A percentile compares a stretch with the other conserved stretches of the same genome.
Conservation (phyloP, 1,139 yeast genomes). For the Arxiozyma telluris region DNA sequence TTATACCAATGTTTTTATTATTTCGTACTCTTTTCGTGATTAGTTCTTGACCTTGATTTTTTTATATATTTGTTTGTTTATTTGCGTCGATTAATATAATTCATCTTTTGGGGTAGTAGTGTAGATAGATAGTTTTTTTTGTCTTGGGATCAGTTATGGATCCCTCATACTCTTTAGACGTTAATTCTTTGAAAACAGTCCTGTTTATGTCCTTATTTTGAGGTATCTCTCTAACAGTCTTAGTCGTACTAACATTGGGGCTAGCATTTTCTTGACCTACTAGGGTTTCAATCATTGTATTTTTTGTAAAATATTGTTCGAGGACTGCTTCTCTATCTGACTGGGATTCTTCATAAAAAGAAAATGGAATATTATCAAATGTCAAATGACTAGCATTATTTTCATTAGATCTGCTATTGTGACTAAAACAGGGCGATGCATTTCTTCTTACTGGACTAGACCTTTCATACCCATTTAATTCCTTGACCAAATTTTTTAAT, state of each 20-base stretch:
- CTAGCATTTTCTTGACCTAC: neutral
- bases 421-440: neutral
- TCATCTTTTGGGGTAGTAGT: neutral
- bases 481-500: neutral
- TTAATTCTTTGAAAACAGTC: neutral
- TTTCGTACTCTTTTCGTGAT: too few species aligned
- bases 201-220: neutral
- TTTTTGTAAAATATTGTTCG: neutral
- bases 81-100: too few species aligned
- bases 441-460: slow-evolving; percentile 2
- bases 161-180: neutral
- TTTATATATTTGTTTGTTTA: too few species aligned
- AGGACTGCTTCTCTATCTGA: neutral
- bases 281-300: neutral
- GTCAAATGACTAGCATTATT: neutral
- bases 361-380: neutral
- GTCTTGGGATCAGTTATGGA: slow-evolving; percentile 1
- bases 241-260: neutral
- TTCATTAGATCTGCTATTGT: neutral
- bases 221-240: neutral
- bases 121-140: neutral
- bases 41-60: too few species aligned
- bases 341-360: slow-evolving; percentile 8
- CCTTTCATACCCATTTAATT: neutral
- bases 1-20: neutral